Conservation (phyloP, 805 yeast species). For the Candida peoriensis region DNA sequence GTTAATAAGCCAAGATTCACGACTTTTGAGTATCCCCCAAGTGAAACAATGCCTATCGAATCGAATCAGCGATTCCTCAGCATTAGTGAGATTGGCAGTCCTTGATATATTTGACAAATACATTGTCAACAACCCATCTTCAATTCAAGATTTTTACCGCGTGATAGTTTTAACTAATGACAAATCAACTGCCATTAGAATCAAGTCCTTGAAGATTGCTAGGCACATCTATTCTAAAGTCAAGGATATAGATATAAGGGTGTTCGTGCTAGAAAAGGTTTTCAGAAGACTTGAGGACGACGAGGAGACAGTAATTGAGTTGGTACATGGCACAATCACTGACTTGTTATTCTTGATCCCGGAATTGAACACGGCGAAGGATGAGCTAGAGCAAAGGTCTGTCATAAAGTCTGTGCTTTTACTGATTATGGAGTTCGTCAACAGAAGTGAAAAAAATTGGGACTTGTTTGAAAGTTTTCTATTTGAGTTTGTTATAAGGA, state of each 20-base stretch:
- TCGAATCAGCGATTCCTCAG: conserved; percentile 54
- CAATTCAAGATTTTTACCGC: conserved; percentile 43
- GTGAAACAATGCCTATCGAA: conserved; percentile 49
- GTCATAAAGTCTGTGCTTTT: conserved; percentile 9
- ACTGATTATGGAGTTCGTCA: conserved; percentile 35
- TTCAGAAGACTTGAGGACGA: conserved; percentile 62
- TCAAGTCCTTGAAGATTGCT: conserved; percentile 51
- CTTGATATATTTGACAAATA: conserved; percentile 58
- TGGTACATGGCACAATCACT: conserved; percentile 33
- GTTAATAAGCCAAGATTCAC: conserved; percentile 48
- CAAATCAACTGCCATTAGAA: conserved; percentile 59
- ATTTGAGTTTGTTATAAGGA: conserved; percentile 36
- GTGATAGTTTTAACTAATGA: conserved; percentile 39
- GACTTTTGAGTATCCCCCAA: conserved; percentile 42
- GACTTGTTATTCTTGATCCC: conserved; percentile 32
- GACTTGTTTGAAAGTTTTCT: conserved; percentile 44
- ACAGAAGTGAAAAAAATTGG: conserved; percentile 34
- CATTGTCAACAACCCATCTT: conserved; percentile 37
- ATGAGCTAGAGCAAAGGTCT: background rate
- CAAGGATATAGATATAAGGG: conserved; percentile 26
- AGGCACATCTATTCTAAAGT: conserved; percentile 40
- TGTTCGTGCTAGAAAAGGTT: conserved; percentile 44
- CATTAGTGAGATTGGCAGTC: conserved; percentile 73
- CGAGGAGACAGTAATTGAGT: conserved; percentile 48
- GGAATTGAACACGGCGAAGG: background rate